These are phyloP conservation scores for Triglochin maritima DNA, from an alignment of 106 monocot species.

Conservation along the genomic window DNA sequence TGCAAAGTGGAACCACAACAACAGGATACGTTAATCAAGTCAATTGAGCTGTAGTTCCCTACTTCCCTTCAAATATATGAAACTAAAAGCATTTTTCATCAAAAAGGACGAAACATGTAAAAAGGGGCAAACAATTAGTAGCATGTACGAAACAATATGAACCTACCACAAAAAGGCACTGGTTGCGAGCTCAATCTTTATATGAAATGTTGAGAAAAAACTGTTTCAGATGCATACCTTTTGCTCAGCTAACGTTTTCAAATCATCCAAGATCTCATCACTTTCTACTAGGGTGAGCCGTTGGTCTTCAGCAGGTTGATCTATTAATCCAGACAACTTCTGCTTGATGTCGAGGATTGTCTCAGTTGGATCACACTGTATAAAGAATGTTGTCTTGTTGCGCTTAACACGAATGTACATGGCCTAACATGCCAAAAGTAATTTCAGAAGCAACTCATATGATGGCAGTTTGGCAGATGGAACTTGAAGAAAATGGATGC, in stretches of 20 bases:
- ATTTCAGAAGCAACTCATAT: no score
- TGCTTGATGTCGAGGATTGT: conserved; percentile 81
- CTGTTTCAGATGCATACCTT: conserved; percentile 30
- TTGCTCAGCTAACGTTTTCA: conserved; percentile 89
- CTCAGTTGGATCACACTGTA: conserved; percentile 94
- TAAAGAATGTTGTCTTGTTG: conserved; percentile 77
- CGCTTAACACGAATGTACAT: conserved; percentile 98
- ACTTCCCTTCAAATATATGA: neutral
- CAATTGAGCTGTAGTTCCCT: neutral
- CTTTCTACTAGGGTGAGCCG: conserved; percentile 51
- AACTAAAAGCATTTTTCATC: neutral
- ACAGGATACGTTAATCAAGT: neutral
- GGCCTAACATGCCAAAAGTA: conserved; percentile 25
- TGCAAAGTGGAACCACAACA: conserved; percentile 11
- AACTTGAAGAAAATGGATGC: no score
- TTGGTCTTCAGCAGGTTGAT: conserved; percentile 51
- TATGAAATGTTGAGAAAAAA: no score
- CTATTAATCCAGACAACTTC: conserved; percentile 58
- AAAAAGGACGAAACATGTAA: no score
- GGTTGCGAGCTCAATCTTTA: no score
- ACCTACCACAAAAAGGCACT: no score
- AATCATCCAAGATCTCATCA: conserved; percentile 68
- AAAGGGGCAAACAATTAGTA: no score
- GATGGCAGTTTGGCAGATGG: no score
- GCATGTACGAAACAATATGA: no score